Conservation (phyloP, 306 rosid species). For the Mucuna pruriens region DNA sequence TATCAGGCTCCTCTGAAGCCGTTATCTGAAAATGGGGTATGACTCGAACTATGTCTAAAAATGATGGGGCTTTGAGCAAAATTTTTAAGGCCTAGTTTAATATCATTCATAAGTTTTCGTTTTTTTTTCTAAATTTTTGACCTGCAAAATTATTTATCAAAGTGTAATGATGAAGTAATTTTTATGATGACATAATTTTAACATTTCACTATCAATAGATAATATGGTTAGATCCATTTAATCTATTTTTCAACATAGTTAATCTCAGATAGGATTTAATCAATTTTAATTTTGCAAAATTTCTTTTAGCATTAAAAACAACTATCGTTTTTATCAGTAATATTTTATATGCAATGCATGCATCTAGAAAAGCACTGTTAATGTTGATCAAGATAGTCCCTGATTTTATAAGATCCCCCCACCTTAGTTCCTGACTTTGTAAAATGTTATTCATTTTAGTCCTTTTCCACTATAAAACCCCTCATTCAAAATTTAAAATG, state of each 20-base stretch:
- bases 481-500: not conserved
- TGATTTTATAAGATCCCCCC: not conserved
- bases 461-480: not conserved
- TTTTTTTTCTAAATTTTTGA: not conserved
- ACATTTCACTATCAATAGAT: no score
- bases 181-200: no score
- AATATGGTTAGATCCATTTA: not conserved
- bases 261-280: not conserved
- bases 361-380: not conserved
- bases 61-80: not conserved
- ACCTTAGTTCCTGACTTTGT: not conserved
- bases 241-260: not conserved
- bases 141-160: not conserved
- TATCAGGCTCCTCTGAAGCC: conserved; percentile 83
- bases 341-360: not conserved
- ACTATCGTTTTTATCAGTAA: not conserved
- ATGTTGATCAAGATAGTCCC: not conserved
- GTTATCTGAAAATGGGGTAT: conserved; percentile 67
- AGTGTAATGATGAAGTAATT: not conserved
- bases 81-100: not conserved
- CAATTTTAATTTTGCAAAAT: not conserved
- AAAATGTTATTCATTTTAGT: not conserved
- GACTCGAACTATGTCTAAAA: not conserved
- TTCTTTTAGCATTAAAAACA: not conserved
- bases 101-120: not conserved